Conservation (phyloP, 768 basidiomycete genomes). For the Butyriboletus loyo region DNA sequence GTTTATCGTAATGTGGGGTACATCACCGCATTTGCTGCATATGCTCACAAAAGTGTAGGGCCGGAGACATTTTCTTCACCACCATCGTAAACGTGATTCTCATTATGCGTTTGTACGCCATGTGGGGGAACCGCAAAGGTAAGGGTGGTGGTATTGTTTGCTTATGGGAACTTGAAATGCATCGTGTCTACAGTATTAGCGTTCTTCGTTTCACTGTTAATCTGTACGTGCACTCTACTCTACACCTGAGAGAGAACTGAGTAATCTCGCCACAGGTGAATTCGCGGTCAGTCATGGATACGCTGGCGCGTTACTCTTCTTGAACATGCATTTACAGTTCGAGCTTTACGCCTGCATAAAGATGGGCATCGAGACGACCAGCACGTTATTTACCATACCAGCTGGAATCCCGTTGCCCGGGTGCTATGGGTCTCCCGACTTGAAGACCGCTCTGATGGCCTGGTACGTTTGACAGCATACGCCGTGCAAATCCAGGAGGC, state of each 20-base stretch:
- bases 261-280: neutral
- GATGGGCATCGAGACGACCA: neutral
- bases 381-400: neutral
- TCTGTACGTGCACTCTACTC: neutral
- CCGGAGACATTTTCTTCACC: conserved; percentile 3
- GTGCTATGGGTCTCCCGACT: neutral
- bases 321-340: neutral
- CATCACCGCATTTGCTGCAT: too few species aligned
- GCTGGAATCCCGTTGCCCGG: neutral
- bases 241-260: neutral
- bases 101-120: conserved; percentile 1
- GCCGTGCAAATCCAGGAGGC: neutral
- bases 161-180: neutral
- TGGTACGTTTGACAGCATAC: neutral
- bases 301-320: neutral
- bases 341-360: conserved; percentile 2
- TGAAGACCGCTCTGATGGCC: neutral
- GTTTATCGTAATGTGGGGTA: neutral
- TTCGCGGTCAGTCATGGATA: neutral
- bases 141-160: neutral
- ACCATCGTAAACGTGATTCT: conserved; percentile 3
- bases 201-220: neutral
- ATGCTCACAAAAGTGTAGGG: neutral
- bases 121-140: conserved; percentile 3
- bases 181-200: neutral